Evolutionary conservation across 192 early-diverging fungal genomes (phyloP).

Genomic region (Coemansia sp.): DNA sequence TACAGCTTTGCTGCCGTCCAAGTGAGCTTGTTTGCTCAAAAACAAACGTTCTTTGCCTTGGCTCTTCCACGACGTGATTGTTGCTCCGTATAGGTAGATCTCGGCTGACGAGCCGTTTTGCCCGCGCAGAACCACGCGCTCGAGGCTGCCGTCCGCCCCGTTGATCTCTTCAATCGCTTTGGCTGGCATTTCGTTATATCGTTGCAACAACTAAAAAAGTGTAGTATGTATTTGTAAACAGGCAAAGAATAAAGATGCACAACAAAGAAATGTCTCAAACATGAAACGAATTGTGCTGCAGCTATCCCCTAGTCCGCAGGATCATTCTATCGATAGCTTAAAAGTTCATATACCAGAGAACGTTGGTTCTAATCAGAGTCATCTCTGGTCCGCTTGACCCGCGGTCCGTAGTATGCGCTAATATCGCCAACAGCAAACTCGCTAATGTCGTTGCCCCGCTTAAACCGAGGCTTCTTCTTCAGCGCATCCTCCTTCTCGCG

Average conservation of each 20-base stretch:
- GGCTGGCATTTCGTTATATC: background rate
- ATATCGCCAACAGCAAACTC: constrained; percentile 56
- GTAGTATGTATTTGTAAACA: background rate
- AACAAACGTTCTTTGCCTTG: constrained; percentile 79
- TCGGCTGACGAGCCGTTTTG: constrained; percentile 27
- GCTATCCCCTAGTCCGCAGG: constrained; percentile 3
- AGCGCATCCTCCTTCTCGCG: constrained; percentile 40
- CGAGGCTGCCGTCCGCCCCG: constrained; percentile 32
- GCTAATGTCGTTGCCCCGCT: constrained; percentile 54
- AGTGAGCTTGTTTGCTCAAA: constrained; percentile 74
- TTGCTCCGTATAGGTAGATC: constrained; percentile 71
- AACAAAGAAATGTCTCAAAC: background rate
- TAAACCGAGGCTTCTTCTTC: constrained; percentile 48
- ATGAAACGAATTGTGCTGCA: background rate
- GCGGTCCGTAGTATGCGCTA: constrained; percentile 48
- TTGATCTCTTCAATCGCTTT: constrained; percentile 38
- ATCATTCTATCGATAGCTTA: no score
- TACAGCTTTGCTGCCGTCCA: constrained; percentile 90
- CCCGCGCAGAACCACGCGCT: constrained; percentile 39
- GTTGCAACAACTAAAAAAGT: background rate
- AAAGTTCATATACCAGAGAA: background rate
- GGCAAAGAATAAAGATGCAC: background rate
- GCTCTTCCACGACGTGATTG: constrained; percentile 87
- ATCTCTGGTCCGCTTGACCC: constrained; percentile 30
- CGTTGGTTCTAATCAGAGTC: background rate